phyloP scores from a whole-genome alignment of 768 basidiomycete species.

The Naematelia aurantialba region DNA sequence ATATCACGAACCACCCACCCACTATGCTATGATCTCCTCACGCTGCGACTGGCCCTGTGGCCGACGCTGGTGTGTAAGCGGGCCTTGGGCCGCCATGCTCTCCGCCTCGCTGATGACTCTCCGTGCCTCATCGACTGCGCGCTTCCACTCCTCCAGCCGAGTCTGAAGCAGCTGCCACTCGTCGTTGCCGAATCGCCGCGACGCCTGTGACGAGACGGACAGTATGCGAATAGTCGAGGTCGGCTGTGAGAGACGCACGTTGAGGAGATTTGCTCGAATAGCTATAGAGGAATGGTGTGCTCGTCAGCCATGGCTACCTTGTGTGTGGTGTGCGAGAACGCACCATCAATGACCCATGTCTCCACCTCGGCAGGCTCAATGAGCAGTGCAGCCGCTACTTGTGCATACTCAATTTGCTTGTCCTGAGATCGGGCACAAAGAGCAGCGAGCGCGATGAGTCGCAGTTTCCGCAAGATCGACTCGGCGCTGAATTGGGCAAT shows the following conservation, averaged over 20 bases:
- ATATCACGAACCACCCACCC: no score
- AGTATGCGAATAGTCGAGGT: slow-evolving; percentile 38
- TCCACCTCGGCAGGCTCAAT: slow-evolving; percentile 44
- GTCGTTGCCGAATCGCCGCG: slow-evolving; percentile 30
- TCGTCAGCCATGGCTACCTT: no score
- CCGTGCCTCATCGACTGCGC: slow-evolving; percentile 39
- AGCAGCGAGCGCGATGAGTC: slow-evolving; percentile 41
- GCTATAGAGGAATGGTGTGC: slow-evolving; percentile 30
- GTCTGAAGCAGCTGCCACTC: slow-evolving; percentile 47
- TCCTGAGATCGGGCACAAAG: slow-evolving; percentile 27
- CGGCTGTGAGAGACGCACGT: slow-evolving; percentile 47
- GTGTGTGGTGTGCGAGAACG: slow-evolving; percentile 6
- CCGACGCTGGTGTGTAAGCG: slow-evolving; percentile 12
- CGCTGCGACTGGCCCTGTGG: neutral
- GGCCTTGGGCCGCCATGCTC: slow-evolving; percentile 26
- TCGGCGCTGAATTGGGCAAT: slow-evolving; percentile 34
- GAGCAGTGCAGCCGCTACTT: slow-evolving; percentile 34
- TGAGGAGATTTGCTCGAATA: slow-evolving; percentile 42
- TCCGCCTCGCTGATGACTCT: slow-evolving; percentile 43
- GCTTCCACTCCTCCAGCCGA: slow-evolving; percentile 46
- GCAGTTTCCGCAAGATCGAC: slow-evolving; percentile 38
- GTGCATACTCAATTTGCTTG: slow-evolving; percentile 34
- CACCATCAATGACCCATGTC: slow-evolving; percentile 48
- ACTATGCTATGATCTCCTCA: slow-evolving; percentile 4
- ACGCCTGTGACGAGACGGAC: slow-evolving; percentile 28